A percentile compares a stretch with the other conserved stretches of the same genome.
Conservation (phyloP, 164 flowering plant species). For the Tetracentron sinense region DNA sequence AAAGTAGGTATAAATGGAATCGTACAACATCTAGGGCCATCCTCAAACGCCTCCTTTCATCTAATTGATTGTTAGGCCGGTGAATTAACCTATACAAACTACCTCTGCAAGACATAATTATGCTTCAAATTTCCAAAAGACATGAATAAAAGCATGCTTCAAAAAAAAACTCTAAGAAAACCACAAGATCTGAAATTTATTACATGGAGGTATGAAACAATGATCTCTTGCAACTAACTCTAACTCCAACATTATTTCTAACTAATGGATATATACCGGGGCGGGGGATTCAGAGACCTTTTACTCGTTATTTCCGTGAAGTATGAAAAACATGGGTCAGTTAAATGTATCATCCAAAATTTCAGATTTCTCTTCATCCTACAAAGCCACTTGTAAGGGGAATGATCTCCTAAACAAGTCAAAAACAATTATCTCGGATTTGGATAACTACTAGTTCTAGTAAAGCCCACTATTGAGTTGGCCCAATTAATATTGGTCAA, state of each 20-base stretch:
- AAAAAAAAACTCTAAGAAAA: neutral
- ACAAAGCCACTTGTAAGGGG: no score
- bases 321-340: no score
- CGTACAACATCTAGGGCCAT: slow-evolving; percentile 93
- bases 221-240: neutral
- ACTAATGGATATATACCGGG: neutral
- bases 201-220: no score
- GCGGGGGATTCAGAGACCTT: neutral
- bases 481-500: no score
- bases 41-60: slow-evolving; percentile 74
- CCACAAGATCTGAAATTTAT: neutral
- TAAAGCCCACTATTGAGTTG: no score
- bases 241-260: neutral
- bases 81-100: slow-evolving; percentile 87
- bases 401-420: no score
- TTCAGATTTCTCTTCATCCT: no score
- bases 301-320: no score
- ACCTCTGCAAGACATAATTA: slow-evolving; percentile 57
- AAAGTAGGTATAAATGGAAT: slow-evolving; percentile 12
- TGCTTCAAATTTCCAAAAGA: slow-evolving; percentile 21
- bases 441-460: no score
- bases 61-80: slow-evolving; percentile 84
- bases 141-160: neutral
- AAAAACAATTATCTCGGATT: no score
- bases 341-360: no score